Conservation (phyloP, 2,329 filamentous ascomycete genomes). For the Amesomyces nigricolor region DNA sequence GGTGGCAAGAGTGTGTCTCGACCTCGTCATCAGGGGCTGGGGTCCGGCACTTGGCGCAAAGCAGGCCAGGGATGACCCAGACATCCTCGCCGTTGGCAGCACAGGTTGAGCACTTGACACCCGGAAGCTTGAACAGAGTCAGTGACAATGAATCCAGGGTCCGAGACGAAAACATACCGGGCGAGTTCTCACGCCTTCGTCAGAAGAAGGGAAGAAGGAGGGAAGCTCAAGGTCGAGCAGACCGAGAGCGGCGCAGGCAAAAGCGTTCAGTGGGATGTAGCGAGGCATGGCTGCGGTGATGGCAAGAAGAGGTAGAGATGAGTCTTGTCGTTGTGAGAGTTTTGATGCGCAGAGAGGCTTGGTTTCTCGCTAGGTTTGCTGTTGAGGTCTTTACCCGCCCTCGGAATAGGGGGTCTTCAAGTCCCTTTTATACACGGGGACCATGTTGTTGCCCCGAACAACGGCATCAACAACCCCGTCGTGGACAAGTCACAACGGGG, state of each 20-base stretch:
- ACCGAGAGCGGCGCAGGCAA: background rate
- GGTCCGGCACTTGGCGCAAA: constrained; percentile 21
- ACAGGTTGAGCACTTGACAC: constrained; percentile 8
- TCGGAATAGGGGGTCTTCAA: too few species aligned
- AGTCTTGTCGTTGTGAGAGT: background rate
- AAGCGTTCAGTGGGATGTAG: background rate
- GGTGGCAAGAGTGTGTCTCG: background rate
- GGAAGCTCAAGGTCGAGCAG: background rate
- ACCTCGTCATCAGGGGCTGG: constrained; percentile 13
- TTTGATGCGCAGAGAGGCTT: too few species aligned
- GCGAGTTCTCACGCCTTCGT: constrained; percentile 9
- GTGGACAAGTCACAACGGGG: background rate
- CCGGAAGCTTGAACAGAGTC: background rate
- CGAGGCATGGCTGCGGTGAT: background rate
- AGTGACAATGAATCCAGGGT: too few species aligned
- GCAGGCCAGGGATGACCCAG: constrained; percentile 23
- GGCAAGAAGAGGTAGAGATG: too few species aligned
- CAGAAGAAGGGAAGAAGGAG: background rate
- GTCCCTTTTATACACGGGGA: too few species aligned
- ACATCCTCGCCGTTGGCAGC: constrained; percentile 22
- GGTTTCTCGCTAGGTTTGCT: too few species aligned
- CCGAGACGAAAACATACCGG: constrained; percentile 3
- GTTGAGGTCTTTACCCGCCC: too few species aligned
- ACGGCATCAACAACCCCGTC: background rate
- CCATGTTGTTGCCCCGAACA: too few species aligned